Evolutionary conservation across 2,329 filamentous ascomycete genomes (phyloP).

Genomic region (Coleophoma cylindrospora): DNA sequence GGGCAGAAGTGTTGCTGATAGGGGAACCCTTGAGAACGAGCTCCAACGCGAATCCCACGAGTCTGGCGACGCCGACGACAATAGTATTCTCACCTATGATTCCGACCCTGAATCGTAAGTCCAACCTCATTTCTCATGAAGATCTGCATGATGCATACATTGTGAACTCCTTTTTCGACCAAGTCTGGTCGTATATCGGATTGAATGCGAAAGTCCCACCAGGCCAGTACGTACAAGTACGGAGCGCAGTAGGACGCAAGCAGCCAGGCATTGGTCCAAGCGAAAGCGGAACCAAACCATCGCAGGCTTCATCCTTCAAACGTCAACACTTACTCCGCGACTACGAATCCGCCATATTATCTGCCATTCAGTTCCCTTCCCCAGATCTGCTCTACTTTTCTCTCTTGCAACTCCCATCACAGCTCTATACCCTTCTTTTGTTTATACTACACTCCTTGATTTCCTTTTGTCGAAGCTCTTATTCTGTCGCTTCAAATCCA

Average conservation of each 20-base stretch:
- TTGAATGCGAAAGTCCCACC: too few species aligned
- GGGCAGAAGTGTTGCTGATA: conserved; percentile 24
- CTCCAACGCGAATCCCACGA: conserved; percentile 1
- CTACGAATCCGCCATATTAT: too few species aligned
- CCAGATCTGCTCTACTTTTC: not conserved
- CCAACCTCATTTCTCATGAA: conserved; percentile 1
- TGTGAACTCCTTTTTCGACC: too few species aligned
- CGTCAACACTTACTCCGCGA: not conserved
- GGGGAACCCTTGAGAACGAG: conserved; percentile 25
- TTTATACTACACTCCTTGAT: not conserved
- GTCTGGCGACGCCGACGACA: conserved; percentile 15
- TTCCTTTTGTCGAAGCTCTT: too few species aligned
- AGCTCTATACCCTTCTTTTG: not conserved
- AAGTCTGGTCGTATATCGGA: too few species aligned
- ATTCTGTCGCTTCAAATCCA: not conserved
- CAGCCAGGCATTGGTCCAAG: conserved; percentile 1
- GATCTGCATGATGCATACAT: too few species aligned
- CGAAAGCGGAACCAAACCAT: conserved; percentile 9
- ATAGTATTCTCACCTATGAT: conserved; percentile 24
- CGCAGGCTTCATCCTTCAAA: conserved; percentile 10
- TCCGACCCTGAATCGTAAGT: conserved; percentile 29
- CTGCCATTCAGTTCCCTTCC: not conserved
- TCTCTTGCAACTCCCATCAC: not conserved
- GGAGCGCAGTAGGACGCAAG: not conserved
- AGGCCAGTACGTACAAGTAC: too few species aligned